Evolutionary conservation across 306 rosid genomes (phyloP).

Genomic region (Abrus pulchellus): DNA sequence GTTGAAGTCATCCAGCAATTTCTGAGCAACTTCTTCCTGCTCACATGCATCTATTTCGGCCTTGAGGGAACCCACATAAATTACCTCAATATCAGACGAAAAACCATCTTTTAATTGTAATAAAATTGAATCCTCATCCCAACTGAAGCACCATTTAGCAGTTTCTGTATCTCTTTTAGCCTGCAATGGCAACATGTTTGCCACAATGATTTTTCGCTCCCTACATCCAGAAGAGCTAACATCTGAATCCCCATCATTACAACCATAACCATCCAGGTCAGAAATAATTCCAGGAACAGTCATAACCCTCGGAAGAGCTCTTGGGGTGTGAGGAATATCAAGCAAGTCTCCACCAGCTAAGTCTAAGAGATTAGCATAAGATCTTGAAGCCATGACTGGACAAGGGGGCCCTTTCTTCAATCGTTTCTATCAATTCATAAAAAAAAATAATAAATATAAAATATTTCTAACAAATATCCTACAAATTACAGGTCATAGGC

Average conservation of each 20-base stretch:
- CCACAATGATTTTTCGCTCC: conserved; percentile 83
- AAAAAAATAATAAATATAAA: not conserved
- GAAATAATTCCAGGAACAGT: conserved; percentile 83
- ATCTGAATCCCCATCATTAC: conserved; percentile 73
- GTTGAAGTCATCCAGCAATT: conserved; percentile 70
- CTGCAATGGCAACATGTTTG: conserved; percentile 81
- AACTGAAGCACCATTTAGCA: conserved; percentile 77
- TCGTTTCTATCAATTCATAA: conserved; percentile 38
- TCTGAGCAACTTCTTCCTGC: conserved; percentile 87
- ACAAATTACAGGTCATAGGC: not conserved
- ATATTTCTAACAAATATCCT: conserved; percentile 20
- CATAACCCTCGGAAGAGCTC: conserved; percentile 77
- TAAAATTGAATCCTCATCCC: conserved; percentile 79
- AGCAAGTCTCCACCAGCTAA: conserved; percentile 66
- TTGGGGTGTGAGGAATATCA: conserved; percentile 74
- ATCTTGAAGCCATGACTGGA: conserved; percentile 67
- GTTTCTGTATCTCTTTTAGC: conserved; percentile 74
- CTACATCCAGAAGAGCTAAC: conserved; percentile 63
- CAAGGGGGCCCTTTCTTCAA: conserved; percentile 35
- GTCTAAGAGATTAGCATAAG: conserved; percentile 66
- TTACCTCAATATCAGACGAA: conserved; percentile 73
- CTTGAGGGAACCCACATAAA: conserved; percentile 87
- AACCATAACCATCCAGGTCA: conserved; percentile 61
- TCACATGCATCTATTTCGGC: conserved; percentile 71
- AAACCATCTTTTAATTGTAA: conserved; percentile 79